Conservation (phyloP, 1,139 yeast genomes). For the Geotrichum citri-aurantii region DNA sequence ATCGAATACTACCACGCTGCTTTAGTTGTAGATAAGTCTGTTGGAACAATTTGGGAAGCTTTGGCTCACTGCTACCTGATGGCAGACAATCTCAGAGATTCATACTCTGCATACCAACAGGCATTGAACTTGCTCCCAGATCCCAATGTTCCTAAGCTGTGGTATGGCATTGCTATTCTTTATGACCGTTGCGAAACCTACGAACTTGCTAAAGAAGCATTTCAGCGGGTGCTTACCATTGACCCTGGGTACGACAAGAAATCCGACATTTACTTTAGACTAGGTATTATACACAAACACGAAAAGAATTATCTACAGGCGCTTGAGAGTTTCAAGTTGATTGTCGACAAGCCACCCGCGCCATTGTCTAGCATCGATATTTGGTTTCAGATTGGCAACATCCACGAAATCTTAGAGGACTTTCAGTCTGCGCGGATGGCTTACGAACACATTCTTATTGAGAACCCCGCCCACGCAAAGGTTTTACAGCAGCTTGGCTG, state of each 20-base stretch:
- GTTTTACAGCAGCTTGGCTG: slow-evolving; percentile 95
- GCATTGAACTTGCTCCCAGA: slow-evolving; percentile 86
- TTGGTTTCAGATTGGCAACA: slow-evolving; percentile 97
- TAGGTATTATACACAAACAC: slow-evolving; percentile 94
- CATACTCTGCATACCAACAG: slow-evolving; percentile 94
- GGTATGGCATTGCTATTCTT: slow-evolving; percentile 97
- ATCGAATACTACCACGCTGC: slow-evolving; percentile 92
- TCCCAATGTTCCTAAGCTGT: slow-evolving; percentile 90
- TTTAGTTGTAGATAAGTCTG: slow-evolving; percentile 70
- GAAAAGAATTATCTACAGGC: slow-evolving; percentile 85
- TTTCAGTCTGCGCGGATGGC: slow-evolving; percentile 91
- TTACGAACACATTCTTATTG: slow-evolving; percentile 83
- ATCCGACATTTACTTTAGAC: slow-evolving; percentile 88
- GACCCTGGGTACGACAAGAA: slow-evolving; percentile 96
- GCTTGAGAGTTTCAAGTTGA: slow-evolving; percentile 88
- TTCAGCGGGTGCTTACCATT: slow-evolving; percentile 87
- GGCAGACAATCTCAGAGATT: slow-evolving; percentile 93
- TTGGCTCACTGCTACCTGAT: slow-evolving; percentile 93
- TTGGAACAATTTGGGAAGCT: slow-evolving; percentile 96
- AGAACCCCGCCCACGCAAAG: slow-evolving; percentile 90
- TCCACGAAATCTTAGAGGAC: slow-evolving; percentile 87
- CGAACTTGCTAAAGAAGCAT: slow-evolving; percentile 97
- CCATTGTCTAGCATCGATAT: slow-evolving; percentile 96
- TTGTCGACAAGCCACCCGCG: slow-evolving; percentile 83
- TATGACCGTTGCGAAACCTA: slow-evolving; percentile 93